Base-by-base conservation (phyloP, 495 filamentous ascomycete species). In the Parathielavia appendiculata region DNA sequence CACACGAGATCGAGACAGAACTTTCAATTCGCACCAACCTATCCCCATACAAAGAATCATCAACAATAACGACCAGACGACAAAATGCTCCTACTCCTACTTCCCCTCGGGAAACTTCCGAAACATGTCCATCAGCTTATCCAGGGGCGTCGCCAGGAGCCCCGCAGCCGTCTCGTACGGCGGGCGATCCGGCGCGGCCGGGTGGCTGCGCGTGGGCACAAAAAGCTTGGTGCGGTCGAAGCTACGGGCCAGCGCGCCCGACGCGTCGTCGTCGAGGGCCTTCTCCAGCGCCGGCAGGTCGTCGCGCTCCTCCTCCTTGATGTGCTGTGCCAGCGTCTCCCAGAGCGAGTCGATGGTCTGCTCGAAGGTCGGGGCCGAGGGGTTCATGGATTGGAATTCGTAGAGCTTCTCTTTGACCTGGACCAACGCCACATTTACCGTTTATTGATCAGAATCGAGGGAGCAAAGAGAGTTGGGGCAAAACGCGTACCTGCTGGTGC, bases 321-420 rank as follows among this genome's bases (percentile, higher is more conserved):
- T 86, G 68, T 89, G 86, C 38, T 78, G 23, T 1, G 64, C 61
- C 0, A 89, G 75, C 16, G 75, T 63, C 1, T 56, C 43, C 80
- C 81, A 82, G 3, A 89, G 75, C 6, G 60, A 48, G 45, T 83
- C 67, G 17, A 89, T 64, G 0, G 75, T 78, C 7, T 79, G 73
- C 0, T 73, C 30, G 67, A 86, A 89, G 0, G 76, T 63, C 5
- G 72, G 51, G 63, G 81, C 69, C 0, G 57, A 57, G 5, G 83
- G 66, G 0, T 64, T 61, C 63, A 87, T 62, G 44, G 76, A 76
- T 55, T 88, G 86, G 69, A 89, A 85, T 0, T 65, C 67, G 53
- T 86, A 81, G 17, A 89, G 76, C 20, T 76, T 56, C 36, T 85
- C 76, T 66, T 87, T 89, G 47, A 87, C 76, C 85, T 87, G 32